Conservation (phyloP, 768 basidiomycete genomes). For the Tulasnella sp. region DNA sequence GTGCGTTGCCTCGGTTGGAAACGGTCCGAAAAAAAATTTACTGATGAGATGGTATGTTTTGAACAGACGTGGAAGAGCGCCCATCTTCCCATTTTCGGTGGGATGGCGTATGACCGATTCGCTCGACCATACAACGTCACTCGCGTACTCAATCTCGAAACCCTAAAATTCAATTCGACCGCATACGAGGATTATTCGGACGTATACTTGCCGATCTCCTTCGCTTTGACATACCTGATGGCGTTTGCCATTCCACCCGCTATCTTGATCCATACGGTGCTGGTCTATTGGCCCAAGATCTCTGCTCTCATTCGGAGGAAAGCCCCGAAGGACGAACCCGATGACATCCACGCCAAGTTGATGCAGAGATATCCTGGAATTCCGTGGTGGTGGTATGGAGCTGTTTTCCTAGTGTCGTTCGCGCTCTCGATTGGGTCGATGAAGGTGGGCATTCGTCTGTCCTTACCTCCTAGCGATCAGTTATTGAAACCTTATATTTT, state of each 20-base stretch:
- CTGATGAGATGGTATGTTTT: not conserved
- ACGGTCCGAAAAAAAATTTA: not conserved
- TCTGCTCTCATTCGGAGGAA: conserved; percentile 34
- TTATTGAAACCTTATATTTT: not conserved
- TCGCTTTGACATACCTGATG: conserved; percentile 42
- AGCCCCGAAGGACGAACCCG: conserved; percentile 38
- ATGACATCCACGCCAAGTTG: conserved; percentile 46
- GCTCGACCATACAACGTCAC: conserved; percentile 42
- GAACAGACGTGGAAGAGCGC: conserved; percentile 40
- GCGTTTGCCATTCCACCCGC: conserved; percentile 42
- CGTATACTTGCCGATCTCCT: conserved; percentile 43
- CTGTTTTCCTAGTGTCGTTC: conserved; percentile 39
- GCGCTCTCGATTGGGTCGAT: conserved; percentile 38
- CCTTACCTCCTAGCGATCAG: too few species aligned
- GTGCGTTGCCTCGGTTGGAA: conserved; percentile 46
- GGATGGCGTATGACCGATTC: conserved; percentile 42
- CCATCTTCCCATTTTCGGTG: conserved; percentile 44
- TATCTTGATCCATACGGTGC: conserved; percentile 42
- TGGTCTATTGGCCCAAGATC: conserved; percentile 43
- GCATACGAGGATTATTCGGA: conserved; percentile 46
- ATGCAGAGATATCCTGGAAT: conserved; percentile 46
- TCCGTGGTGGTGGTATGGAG: conserved; percentile 43
- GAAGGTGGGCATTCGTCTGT: conserved; percentile 33
- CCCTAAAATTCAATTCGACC: conserved; percentile 39
- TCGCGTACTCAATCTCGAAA: conserved; percentile 35